These are phyloP conservation scores for Starmerella tilneyi DNA, from an alignment of 805 yeast species.

Conservation along the genomic window DNA sequence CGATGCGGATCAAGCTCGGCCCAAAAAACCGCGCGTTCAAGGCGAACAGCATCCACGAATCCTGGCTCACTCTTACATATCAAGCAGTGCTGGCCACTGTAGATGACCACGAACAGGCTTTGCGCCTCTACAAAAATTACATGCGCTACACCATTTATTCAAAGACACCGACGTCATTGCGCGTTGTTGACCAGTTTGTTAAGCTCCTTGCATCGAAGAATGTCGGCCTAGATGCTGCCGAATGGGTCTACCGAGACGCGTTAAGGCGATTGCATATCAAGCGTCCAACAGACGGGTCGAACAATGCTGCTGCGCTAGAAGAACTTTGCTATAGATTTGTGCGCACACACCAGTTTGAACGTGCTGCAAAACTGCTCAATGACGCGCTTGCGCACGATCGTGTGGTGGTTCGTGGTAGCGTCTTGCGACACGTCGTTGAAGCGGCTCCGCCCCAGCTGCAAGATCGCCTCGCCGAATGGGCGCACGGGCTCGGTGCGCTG, in stretches of 20 bases:
- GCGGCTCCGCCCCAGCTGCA: constrained; percentile 6
- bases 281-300: constrained; percentile 13
- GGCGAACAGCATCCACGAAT: constrained; percentile 17
- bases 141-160: constrained; percentile 3
- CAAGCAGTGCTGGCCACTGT: constrained; percentile 25
- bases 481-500: background rate
- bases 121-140: constrained; percentile 19
- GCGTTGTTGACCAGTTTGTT: constrained; percentile 26
- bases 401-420: constrained; percentile 9
- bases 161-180: constrained; percentile 9
- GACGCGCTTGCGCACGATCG: constrained; percentile 5
- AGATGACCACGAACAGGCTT: constrained; percentile 14
- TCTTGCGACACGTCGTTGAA: constrained; percentile 13
- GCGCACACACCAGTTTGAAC: constrained; percentile 12
- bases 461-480: constrained; percentile 4
- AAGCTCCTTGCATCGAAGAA: constrained; percentile 16
- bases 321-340: constrained; percentile 16
- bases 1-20: background rate
- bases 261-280: constrained; percentile 13
- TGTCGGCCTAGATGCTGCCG: constrained; percentile 21
- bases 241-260: constrained; percentile 19
- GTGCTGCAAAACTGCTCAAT: constrained; percentile 21
- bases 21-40: constrained; percentile 8
- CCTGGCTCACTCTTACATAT: constrained; percentile 25
- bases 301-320: constrained; percentile 17